Base-by-base conservation (phyloP, 352 stramenopile genomes). In the Globisporangium spiculum region DNA sequence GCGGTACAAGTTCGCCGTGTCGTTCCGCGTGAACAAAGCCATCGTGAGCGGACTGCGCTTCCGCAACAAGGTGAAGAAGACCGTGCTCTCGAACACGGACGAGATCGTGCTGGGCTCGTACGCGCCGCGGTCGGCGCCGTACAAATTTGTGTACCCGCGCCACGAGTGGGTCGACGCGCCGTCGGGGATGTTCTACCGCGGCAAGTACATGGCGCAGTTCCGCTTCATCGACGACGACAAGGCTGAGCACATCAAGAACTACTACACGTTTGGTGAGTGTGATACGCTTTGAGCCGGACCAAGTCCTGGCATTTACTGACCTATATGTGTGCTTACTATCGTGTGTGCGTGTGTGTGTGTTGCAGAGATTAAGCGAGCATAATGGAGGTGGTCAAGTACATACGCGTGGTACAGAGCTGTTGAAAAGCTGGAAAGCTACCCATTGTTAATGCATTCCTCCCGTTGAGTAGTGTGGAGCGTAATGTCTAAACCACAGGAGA, bases 1-100 rank as follows among this genome's bases (percentile, higher is more conserved):
- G 24, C 88, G 80, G 18, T 97, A 96, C 75, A 92, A 92, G 48
- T 97, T 97, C 57, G 76, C 67, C 4, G 91, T 97, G 65, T 75
- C 72, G 20, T 97, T 97, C 66, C 84, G 88, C 52, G 89, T 96
- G 54, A 95, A 97, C 61, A 83, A 85, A 22, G 70, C 84, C 14
- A 96, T 97, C 65, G 84, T 97, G 41, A 93, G 84, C 53, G 89
- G 90, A 1, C 63, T 96, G 44, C 87, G 87, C 48, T 97, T 96
- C 75, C 75, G 76, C 54, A 96, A 96, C 71, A 94, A 94, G 69
- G 83, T 92, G 55, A 93, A 91, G 63, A 95, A 94, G 73, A 89
- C 85, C 20, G 78, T 96, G 34, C 68, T 96, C 10, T 83, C 84
- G 10, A 88, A 74, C 18, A 75, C 69, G 0, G 90, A 96, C 62